A percentile compares a stretch with the other conserved stretches of the same genome.
Conservation (phyloP, 2,329 filamentous ascomycete species). For the Aphanocladium album region DNA sequence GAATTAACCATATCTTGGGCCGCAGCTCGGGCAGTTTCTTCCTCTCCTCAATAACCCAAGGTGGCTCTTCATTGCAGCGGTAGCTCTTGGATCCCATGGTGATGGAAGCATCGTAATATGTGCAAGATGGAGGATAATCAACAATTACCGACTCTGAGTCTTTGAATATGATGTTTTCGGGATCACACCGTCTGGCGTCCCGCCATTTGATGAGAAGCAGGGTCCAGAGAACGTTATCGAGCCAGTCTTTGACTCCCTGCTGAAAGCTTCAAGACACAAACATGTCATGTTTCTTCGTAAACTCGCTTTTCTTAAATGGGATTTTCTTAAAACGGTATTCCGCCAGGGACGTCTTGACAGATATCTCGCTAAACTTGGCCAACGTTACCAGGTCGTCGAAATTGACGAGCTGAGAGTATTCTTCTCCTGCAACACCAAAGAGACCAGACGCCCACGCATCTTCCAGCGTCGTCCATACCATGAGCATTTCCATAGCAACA, state of each 20-base stretch:
- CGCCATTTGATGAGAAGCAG: background rate
- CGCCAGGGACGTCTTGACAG: too few relatives aligned
- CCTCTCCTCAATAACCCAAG: conserved; percentile 1
- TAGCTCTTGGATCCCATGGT: too few relatives aligned
- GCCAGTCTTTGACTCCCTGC: background rate
- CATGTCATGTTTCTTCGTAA: background rate
- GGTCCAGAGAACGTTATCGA: background rate
- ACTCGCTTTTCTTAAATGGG: background rate
- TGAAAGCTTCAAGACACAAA: background rate
- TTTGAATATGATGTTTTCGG: background rate
- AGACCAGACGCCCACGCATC: background rate
- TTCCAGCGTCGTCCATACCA: background rate
- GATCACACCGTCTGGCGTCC: background rate
- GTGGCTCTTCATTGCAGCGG: background rate
- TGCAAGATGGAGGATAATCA: background rate
- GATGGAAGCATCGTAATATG: too few relatives aligned
- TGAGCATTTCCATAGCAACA: background rate
- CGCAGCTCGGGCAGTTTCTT: background rate
- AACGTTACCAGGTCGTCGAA: background rate
- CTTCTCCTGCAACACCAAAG: background rate
- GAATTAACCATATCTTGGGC: conserved; percentile 1
- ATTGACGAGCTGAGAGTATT: background rate
- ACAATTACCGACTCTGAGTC: background rate
- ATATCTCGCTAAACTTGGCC: background rate
- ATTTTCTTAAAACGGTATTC: too few relatives aligned